Conservation (phyloP, 2,329 filamentous ascomycete genomes). For the Botryotinia convoluta region DNA sequence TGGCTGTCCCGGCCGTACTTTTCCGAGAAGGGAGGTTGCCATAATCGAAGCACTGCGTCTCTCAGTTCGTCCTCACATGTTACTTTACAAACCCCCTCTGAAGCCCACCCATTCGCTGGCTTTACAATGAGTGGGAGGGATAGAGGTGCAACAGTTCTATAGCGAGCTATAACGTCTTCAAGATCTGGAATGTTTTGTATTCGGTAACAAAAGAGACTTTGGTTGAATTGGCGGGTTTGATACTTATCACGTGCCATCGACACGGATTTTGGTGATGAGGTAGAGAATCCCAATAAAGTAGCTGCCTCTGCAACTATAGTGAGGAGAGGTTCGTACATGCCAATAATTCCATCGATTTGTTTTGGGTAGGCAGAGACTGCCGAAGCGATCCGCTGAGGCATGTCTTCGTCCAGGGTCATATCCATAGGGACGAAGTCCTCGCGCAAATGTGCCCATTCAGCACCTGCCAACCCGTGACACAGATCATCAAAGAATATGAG, state of each 20-base stretch:
- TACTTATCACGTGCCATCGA: slow-evolving; percentile 1
- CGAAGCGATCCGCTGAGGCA: neutral
- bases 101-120: neutral
- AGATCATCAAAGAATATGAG: neutral
- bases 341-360: neutral
- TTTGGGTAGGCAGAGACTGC: neutral
- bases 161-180: neutral
- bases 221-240: neutral
- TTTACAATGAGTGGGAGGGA: neutral
- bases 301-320: neutral
- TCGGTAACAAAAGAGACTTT: neutral
- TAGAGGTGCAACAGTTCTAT: neutral
- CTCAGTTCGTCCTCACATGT: neutral
- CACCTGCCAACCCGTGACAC: neutral
- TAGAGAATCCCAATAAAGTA: neutral
- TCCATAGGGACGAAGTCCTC: slow-evolving; percentile 2
- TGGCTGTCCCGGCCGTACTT: neutral
- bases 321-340: neutral
- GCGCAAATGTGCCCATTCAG: neutral
- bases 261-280: neutral
- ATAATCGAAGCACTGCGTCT: neutral
- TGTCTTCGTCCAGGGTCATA: neutral
- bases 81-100: neutral
- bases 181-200: neutral
- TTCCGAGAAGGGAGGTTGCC: neutral